A percentile compares a stretch with the other conserved stretches of the same genome.
phyloP scores from a whole-genome alignment of 2,329 filamentous ascomycete genomes.

The Rutstroemia sp. region DNA sequence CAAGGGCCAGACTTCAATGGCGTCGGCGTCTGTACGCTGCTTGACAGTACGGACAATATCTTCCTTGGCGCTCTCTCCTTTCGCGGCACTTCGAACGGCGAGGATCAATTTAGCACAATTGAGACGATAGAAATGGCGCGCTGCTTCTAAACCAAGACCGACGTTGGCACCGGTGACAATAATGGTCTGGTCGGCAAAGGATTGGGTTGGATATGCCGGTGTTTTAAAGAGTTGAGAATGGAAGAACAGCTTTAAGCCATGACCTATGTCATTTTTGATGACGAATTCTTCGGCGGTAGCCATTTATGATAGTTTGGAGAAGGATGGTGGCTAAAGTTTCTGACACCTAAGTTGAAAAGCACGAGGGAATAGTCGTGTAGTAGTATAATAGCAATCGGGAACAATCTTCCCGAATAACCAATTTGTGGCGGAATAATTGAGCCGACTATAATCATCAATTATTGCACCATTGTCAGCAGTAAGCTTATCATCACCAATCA shows the following conservation, averaged over 20 bases:
- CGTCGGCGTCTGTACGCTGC: conserved; percentile 11
- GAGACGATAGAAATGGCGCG: conserved; percentile 28
- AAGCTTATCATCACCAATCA: too few species aligned
- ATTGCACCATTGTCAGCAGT: too few species aligned
- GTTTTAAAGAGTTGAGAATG: conserved; percentile 14
- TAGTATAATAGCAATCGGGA: too few species aligned
- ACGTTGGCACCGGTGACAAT: conserved; percentile 9
- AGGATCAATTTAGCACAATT: conserved; percentile 34
- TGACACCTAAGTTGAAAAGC: too few species aligned
- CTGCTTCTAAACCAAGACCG: conserved; percentile 29
- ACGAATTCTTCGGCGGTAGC: too few species aligned
- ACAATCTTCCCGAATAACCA: too few species aligned
- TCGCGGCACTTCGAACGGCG: conserved; percentile 32
- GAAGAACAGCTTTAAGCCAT: conserved; percentile 7
- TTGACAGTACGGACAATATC: conserved; percentile 19
- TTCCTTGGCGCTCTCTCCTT: conserved; percentile 30
- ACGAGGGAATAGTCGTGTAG: too few species aligned
- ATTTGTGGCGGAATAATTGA: too few species aligned
- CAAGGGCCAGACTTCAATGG: conserved; percentile 18
- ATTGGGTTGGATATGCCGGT: conserved; percentile 6
- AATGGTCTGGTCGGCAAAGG: conserved; percentile 8
- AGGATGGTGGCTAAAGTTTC: too few species aligned
- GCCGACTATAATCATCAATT: too few species aligned
- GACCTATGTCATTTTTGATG: too few species aligned
- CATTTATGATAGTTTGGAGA: too few species aligned